phyloP scores from a whole-genome alignment of 2,329 filamentous ascomycete genomes.

The Beauveria asiatica region DNA sequence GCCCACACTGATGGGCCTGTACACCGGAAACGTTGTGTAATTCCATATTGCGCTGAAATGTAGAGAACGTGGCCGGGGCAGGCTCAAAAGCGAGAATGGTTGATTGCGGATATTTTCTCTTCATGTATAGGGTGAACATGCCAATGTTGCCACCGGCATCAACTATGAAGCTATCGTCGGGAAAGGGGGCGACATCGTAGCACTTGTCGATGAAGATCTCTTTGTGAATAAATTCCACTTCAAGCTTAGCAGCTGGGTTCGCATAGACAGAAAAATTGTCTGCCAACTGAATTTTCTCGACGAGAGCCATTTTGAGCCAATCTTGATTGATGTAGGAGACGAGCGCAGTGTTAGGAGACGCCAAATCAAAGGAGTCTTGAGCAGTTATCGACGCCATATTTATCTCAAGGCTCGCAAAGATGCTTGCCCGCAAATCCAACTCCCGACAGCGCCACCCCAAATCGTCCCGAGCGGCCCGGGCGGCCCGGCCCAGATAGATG shows the following conservation, averaged over 20 bases:
- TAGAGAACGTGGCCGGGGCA: slow-evolving; percentile 14
- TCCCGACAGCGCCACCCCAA: background rate
- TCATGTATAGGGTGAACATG: slow-evolving; percentile 20
- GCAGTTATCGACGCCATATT: background rate
- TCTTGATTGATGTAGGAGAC: background rate
- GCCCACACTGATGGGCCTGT: slow-evolving; percentile 10
- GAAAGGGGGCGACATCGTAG: slow-evolving; percentile 14
- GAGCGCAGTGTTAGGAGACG: no score
- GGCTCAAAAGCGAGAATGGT: slow-evolving; percentile 21
- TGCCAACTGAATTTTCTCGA: background rate
- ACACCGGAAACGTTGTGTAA: slow-evolving; percentile 14
- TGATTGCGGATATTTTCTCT: slow-evolving; percentile 17
- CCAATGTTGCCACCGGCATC: slow-evolving; percentile 22
- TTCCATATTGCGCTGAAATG: slow-evolving; percentile 15
- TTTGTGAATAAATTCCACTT: slow-evolving; percentile 17
- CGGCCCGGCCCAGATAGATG: background rate
- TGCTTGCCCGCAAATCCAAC: background rate
- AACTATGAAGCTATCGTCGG: slow-evolving; percentile 14
- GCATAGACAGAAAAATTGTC: background rate
- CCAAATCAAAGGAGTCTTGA: background rate
- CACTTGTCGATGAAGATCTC: slow-evolving; percentile 18
- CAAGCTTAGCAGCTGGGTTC: background rate
- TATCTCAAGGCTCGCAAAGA: background rate
- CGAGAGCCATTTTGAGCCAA: background rate
- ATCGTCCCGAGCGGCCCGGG: background rate